Base-by-base conservation (phyloP, 2,329 filamentous ascomycete species). In the Grosmannia huntii region DNA sequence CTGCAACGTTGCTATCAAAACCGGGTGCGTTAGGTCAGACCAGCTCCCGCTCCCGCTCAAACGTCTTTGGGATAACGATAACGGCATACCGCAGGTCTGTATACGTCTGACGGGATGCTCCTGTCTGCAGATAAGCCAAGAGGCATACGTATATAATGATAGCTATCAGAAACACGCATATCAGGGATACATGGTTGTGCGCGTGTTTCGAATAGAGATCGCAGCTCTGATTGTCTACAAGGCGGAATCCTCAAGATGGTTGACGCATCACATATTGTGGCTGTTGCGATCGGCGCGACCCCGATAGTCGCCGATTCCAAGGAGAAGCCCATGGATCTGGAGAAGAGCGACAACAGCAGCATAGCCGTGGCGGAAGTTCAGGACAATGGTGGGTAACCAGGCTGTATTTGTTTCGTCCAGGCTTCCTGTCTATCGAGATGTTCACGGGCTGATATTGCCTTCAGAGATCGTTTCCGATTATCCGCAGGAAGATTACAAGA, bases 401-500 rank as follows among this genome's bases (percentile, higher is more conserved):
- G 5, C 38, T 16, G 14, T 3, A 19, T 41, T 14, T 41, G 5
- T 41, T 28, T 28, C 28, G 7, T 28, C 28, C 28, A 1, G 7
- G 5, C 7, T 28, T 28, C 7, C 9, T 33, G 31, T 33, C 31
- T 10, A 16, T 38, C 1, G 12, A 38, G 12, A 16, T 36, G 36
- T 19, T 44, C 41, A n/a, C 7, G 38, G 10, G 41, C 41, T 44
- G 41, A 44, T n/a, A 44, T 6, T n/a, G 19, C 7, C 16, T n/a
- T 16, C 19, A 44, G 41, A 44, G 19, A 19, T 19, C 41, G 19
- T 44, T 44, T 19, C 33, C 19, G 27, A 57, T 3, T 61, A 59
- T 28, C 53, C 57, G 5, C 51, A 55, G 28, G 41, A 61, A 14
- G 31, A 61, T 16, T 61, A 59, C 49, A 55, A 57, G 36, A 54